Evolutionary conservation across 495 filamentous ascomycete species (phyloP).

Genomic region (Talaromyces stipitatus): DNA sequence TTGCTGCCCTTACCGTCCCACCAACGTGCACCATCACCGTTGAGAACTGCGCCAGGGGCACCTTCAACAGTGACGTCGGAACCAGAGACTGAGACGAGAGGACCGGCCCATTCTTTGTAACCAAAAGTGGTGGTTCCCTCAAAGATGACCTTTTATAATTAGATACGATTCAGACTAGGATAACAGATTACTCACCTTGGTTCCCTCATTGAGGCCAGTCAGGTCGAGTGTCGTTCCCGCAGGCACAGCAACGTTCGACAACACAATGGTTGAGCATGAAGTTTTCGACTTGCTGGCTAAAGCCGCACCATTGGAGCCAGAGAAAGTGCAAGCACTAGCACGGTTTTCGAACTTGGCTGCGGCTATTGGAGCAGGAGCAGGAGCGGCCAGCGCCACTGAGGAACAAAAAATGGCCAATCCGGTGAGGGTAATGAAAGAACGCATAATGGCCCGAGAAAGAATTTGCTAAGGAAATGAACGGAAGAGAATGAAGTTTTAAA

Average conservation of each 20-base stretch:
- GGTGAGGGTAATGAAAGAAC: too few relatives aligned
- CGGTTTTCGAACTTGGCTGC: too few relatives aligned
- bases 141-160: constrained; percentile 46
- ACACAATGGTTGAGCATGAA: constrained; percentile 42
- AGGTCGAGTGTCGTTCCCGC: constrained; percentile 46
- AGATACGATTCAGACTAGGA: too few relatives aligned
- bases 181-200: too few relatives aligned
- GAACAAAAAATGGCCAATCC: too few relatives aligned
- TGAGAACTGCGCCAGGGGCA: constrained; percentile 24
- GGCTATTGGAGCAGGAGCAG: too few relatives aligned
- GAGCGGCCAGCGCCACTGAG: too few relatives aligned
- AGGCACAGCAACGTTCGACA: constrained; percentile 41
- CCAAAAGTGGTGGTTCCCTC: constrained; percentile 43
- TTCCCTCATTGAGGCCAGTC: constrained; percentile 34
- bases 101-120: constrained; percentile 47
- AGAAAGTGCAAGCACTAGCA: constrained; percentile 54
- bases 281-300: constrained; percentile 34
- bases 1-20: constrained; percentile 47
- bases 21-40: constrained; percentile 40
- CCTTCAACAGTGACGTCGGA: constrained; percentile 35
- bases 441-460: too few relatives aligned
- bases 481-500: too few relatives aligned
- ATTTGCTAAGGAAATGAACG: too few relatives aligned
- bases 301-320: constrained; percentile 31
- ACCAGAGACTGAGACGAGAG: constrained; percentile 36